Evolutionary conservation across 176 grass and related monocot species (phyloP), one percentile per base, ranked within the genome.

Genomic region (Oryza nivara): DNA sequence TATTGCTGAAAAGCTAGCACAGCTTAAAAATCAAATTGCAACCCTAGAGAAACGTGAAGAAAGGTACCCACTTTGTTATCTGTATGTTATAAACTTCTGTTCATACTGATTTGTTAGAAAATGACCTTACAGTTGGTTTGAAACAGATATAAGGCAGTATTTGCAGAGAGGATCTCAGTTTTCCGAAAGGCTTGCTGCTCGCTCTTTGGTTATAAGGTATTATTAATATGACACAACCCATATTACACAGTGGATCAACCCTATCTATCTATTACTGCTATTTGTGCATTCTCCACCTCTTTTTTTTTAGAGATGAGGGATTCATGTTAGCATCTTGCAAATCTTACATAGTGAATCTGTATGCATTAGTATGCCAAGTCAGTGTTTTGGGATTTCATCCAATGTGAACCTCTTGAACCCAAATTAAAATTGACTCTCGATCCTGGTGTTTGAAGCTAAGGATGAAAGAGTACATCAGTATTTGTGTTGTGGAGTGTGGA

Each of bases 1-100:
- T 75, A 88, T 98, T 87, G 87, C 93, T 77, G 96, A 98, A 92
- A 98, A 95, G 61, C 84, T 98, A 71, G 77, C 86, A 78, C 96
- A 98, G 78, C 89, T 98, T 68, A 98, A 98, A 86, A 89, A 92
- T 61, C 93, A 98, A 91, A 92, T 98, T 89, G 93, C 93, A 11
- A 88, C 83, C 78, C 93, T 98, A 89, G 96, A 98, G 78, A 98
- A 98, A 82, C 91, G 96, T 34, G 96, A 98, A 95, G 96, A 95
- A 87, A 98, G 96, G 96, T 95, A 66, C 70, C 48, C n/a, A 20
- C 4, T 65, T 40, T 67, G 54, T 78, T 72, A 46, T n/a, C 68
- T 85, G 2, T 75, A 52, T 67, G 38, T 76, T 64, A 60, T 3
- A 74, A 67, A 32, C 15, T 67, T 81, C 28, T 82, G 14, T 66